Evolutionary conservation across 2,329 filamentous ascomycete species (phyloP).

Genomic region (Xylaria sp.): DNA sequence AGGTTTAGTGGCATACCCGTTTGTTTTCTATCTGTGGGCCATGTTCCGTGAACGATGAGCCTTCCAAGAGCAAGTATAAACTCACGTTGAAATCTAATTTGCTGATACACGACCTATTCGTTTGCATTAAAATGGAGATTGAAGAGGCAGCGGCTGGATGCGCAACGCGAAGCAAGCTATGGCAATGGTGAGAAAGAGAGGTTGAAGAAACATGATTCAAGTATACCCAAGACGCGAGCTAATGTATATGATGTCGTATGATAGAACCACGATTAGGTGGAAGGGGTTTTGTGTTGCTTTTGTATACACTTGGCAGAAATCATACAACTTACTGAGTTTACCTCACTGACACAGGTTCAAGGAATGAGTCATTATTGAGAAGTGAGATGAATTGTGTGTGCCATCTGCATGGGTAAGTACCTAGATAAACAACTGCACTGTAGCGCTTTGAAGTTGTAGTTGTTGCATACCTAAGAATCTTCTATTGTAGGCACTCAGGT

Average conservation of each 20-base stretch:
- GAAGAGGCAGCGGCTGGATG: slow-evolving; percentile 40
- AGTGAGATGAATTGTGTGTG: neutral
- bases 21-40: slow-evolving; percentile 45
- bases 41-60: slow-evolving; percentile 31
- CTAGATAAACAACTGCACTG: no score
- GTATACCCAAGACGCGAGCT: slow-evolving; percentile 49
- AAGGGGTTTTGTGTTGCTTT: slow-evolving; percentile 17
- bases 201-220: slow-evolving; percentile 43
- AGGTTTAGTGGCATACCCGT: slow-evolving; percentile 50
- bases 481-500: no score
- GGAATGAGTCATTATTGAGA: neutral
- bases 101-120: slow-evolving; percentile 19
- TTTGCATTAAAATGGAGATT: slow-evolving; percentile 25
- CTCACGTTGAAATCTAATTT: slow-evolving; percentile 42
- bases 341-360: neutral
- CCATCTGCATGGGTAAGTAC: neutral
- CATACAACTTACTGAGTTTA: slow-evolving; percentile 5
- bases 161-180: slow-evolving; percentile 40
- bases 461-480: no score
- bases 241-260: slow-evolving; percentile 52
- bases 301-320: slow-evolving; percentile 7
- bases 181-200: slow-evolving; percentile 24
- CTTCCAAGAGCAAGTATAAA: slow-evolving; percentile 29
- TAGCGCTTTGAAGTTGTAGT: no score
- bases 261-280: slow-evolving; percentile 48